Percentiles rank a stretch among this genome's conserved stretches.
Conservation (phyloP, 331 rosid genomes). For the Prunus yedoensis region DNA sequence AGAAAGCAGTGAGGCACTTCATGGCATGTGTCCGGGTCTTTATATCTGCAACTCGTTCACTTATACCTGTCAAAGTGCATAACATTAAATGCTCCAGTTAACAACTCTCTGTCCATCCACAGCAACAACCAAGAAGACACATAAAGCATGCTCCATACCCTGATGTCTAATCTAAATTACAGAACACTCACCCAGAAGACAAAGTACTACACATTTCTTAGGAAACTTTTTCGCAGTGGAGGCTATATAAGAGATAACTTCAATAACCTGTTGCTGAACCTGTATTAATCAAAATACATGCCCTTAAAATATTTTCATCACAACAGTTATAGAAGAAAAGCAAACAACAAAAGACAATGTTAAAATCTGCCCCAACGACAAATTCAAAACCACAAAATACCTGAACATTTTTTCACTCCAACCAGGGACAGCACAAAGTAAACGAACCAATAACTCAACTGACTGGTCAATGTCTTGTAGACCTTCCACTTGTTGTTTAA, state of each 20-base stretch:
- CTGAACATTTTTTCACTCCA: conserved; percentile 99
- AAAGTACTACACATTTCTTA: conserved; percentile 88
- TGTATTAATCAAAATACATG: conserved; percentile 38
- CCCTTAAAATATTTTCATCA: conserved; percentile 3
- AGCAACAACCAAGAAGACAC: not conserved
- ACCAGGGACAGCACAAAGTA: conserved; percentile 86
- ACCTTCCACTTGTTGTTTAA: conserved; percentile 82
- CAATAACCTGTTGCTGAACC: conserved; percentile 98
- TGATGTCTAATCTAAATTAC: conserved; percentile 6
- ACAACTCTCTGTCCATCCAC: conserved; percentile 1
- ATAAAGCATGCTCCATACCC: not conserved
- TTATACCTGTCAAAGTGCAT: conserved; percentile 54
- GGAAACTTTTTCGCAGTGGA: conserved; percentile 72
- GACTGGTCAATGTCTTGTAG: conserved; percentile 61
- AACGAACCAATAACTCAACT: conserved; percentile 73
- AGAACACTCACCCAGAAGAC: conserved; percentile 71
- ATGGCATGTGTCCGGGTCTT: conserved; percentile 88
- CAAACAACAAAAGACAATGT: not conserved
- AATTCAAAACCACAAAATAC: conserved; percentile 35
- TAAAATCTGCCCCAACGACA: conserved; percentile 11
- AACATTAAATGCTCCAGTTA: not conserved
- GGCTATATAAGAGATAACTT: conserved; percentile 70
- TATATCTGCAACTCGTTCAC: conserved; percentile 96
- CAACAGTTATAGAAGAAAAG: not conserved
- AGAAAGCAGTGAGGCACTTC: conserved; percentile 88